Evolutionary conservation across 148 eudicot genomes (phyloP).

Genomic region (Rheum nobile): DNA sequence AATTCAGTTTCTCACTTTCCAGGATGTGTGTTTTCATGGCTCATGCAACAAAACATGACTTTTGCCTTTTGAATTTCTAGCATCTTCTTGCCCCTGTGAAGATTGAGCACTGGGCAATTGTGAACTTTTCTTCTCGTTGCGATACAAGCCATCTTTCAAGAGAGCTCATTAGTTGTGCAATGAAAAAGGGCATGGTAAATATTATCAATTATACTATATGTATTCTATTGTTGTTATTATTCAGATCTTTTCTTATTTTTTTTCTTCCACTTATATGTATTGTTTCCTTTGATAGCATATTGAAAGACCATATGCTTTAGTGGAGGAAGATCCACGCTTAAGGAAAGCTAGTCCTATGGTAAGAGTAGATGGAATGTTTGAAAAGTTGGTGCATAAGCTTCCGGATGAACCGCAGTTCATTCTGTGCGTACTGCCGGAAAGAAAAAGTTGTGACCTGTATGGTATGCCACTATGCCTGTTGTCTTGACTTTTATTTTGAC

Average conservation of each 20-base stretch:
- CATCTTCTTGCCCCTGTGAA: constrained; percentile 45
- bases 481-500: constrained; percentile 1
- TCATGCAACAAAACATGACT: constrained; percentile 6
- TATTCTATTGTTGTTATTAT: background rate
- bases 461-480: constrained; percentile 50
- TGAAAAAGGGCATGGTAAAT: constrained; percentile 77
- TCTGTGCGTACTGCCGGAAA: constrained; percentile 78
- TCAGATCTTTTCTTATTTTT: constrained; percentile 1
- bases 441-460: constrained; percentile 63
- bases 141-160: constrained; percentile 57
- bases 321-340: constrained; percentile 60
- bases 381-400: constrained; percentile 47
- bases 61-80: constrained; percentile 25
- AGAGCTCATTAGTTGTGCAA: constrained; percentile 58
- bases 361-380: constrained; percentile 82
- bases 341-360: constrained; percentile 42
- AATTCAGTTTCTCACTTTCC: background rate
- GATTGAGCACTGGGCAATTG: constrained; percentile 75
- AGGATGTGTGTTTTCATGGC: background rate
- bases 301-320: constrained; percentile 50
- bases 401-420: constrained; percentile 77
- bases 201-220: background rate
- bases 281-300: constrained; percentile 32
- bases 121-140: constrained; percentile 79
- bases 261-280: constrained; percentile 6